Evolutionary conservation across 2,329 filamentous ascomycete species (phyloP).

Genomic region (Lojkania enalia): DNA sequence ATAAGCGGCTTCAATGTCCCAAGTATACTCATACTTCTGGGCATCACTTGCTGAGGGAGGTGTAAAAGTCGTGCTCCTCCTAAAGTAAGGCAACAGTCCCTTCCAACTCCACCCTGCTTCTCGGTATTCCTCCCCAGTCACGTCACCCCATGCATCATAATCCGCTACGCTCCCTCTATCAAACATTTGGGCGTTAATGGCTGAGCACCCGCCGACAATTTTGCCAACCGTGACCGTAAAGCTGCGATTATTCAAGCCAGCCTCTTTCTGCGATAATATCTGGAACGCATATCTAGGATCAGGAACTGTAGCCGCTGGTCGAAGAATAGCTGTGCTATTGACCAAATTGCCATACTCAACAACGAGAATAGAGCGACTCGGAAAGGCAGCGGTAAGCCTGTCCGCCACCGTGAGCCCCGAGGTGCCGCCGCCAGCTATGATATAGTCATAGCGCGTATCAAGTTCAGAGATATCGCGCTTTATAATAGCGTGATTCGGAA

Average conservation of each 20-base stretch:
- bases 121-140: slow-evolving; percentile 10
- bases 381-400: slow-evolving; percentile 15
- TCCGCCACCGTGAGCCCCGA: slow-evolving; percentile 20
- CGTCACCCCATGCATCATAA: slow-evolving; percentile 53
- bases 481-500: not conserved
- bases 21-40: slow-evolving; percentile 16
- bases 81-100: slow-evolving; percentile 44
- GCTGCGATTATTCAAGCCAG: slow-evolving; percentile 9
- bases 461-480: slow-evolving; percentile 2
- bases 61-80: slow-evolving; percentile 20
- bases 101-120: slow-evolving; percentile 61
- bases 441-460: slow-evolving; percentile 26
- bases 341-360: slow-evolving; percentile 20
- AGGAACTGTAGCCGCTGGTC: slow-evolving; percentile 7
- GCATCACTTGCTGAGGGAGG: slow-evolving; percentile 3
- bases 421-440: slow-evolving; percentile 20
- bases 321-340: slow-evolving; percentile 11
- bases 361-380: slow-evolving; percentile 12
- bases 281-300: slow-evolving; percentile 12
- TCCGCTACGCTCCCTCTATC: slow-evolving; percentile 30
- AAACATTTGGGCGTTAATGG: slow-evolving; percentile 39
- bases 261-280: slow-evolving; percentile 11
- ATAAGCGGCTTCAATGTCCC: slow-evolving; percentile 14
- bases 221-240: slow-evolving; percentile 18
- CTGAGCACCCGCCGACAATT: slow-evolving; percentile 34